These are phyloP conservation scores for Tuber aestivum DNA, from an alignment of 495 filamentous ascomycete species.

Conservation along the genomic window DNA sequence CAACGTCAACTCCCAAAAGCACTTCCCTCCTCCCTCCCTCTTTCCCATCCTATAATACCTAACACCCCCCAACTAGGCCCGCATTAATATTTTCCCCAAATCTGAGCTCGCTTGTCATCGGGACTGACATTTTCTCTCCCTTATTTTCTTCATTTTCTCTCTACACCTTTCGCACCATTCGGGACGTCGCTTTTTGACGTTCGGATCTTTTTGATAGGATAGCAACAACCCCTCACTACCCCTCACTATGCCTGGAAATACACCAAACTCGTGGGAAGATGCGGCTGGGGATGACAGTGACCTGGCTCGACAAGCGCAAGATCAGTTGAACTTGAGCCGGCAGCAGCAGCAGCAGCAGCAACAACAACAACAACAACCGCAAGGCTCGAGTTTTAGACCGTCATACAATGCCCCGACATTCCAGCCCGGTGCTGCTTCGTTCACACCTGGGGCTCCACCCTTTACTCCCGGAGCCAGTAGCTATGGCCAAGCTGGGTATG, in stretches of 20 bases:
- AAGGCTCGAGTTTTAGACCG: slow-evolving; percentile 38
- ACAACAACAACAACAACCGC: too few species aligned
- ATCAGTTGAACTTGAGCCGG: slow-evolving; percentile 64
- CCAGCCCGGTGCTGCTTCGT: slow-evolving; percentile 69
- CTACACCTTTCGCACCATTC: background rate
- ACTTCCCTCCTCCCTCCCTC: background rate
- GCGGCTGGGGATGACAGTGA: slow-evolving; percentile 82
- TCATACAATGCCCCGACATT: slow-evolving; percentile 48
- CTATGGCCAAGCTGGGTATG: slow-evolving; percentile 51
- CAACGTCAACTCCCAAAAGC: background rate
- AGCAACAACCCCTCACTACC: slow-evolving; percentile 35
- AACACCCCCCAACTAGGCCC: background rate
- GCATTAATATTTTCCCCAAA: background rate
- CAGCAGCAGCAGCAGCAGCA: slow-evolving; percentile 44
- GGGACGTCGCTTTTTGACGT: background rate
- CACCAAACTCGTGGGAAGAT: slow-evolving; percentile 91
- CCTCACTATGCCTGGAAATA: slow-evolving; percentile 66
- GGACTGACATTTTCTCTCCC: background rate
- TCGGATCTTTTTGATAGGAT: background rate
- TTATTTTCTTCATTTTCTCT: background rate
- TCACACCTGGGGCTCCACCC: slow-evolving; percentile 67
- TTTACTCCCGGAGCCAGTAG: slow-evolving; percentile 72
- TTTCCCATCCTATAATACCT: background rate
- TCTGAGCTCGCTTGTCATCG: background rate
- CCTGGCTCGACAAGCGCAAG: slow-evolving; percentile 70